Percentiles rank a stretch among this genome's conserved stretches.
Evolutionary conservation across 148 eudicot species (phyloP).

Genomic region (Dysphania ambrosioides): DNA sequence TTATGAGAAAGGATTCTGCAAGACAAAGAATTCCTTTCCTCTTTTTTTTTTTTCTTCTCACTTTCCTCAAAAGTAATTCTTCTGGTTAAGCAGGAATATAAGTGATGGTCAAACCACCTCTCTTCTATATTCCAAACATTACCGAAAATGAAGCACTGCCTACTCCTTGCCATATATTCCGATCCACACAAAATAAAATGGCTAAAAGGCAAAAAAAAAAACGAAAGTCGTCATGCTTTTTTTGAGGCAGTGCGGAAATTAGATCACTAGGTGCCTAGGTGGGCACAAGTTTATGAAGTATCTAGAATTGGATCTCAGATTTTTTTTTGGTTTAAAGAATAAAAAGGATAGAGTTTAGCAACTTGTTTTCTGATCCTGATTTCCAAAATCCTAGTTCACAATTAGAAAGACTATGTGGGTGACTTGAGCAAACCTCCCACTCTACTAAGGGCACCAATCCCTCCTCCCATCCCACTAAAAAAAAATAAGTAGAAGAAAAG

Average conservation of each 20-base stretch:
- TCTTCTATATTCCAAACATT: not conserved
- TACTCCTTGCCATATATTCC: not conserved
- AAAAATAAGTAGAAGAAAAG: not conserved
- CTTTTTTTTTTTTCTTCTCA: conserved; percentile 11
- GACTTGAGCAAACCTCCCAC: not conserved
- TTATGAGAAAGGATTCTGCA: conserved; percentile 26
- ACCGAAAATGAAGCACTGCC: not conserved
- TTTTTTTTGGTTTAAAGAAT: not conserved
- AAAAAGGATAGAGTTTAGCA: not conserved
- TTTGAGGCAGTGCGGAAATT: conserved; percentile 1
- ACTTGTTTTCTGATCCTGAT: not conserved
- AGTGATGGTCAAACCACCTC: conserved; percentile 25
- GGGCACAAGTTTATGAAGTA: conserved; percentile 12
- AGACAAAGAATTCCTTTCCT: too few relatives aligned
- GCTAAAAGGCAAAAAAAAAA: not conserved
- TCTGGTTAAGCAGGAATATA: not conserved
- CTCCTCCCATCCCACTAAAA: not conserved
- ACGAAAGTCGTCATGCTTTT: conserved; percentile 18
- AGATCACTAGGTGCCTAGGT: not conserved
- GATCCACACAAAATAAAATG: conserved; percentile 24
- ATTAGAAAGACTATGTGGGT: not conserved
- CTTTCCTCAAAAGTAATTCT: conserved; percentile 12
- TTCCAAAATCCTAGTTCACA: not conserved
- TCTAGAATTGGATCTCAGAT: conserved; percentile 7
- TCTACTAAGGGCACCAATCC: not conserved